Base-by-base conservation (phyloP, 306 rosid genomes). In the Castanea sativa region DNA sequence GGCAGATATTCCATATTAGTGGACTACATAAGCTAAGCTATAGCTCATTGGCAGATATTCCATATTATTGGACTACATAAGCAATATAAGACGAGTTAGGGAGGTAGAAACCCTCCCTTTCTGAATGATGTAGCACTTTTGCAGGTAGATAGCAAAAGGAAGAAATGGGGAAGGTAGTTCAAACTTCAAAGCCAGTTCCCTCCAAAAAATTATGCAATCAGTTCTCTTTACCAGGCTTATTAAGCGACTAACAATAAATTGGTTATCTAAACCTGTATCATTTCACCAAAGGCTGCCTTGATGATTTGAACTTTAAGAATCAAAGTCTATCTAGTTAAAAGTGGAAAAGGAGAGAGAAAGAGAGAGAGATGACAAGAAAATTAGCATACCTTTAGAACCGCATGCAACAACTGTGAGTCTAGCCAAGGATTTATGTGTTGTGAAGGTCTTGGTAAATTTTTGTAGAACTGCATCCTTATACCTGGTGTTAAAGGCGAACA, bases 361-460 rank as follows among this genome's bases (percentile, higher is more conserved):
- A 38, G 43, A 38, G 43, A 38, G 13, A 45, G 15, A 10, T 45
- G 52, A 45, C 1, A 45, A 23, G 51, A 61, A 71, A 65, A 53
- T 52, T 41, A 21, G 32, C 6, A 64, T 77, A 87, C 90, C 90
- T 77, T 43, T 77, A 1, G 77, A 57, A 3, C 29, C 55, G 65
- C 58, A 84, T 41, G 75, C 83, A 25, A 52, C 55, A 57, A 74
- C 63, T 3, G 29, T 13, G 14, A 32, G 63, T 15, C 21, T 6
- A 49, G 58, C 29, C 43, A 51, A 71, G 65, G 78, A 41, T 20
- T 61, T 64, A 51, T 8, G 56, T 67, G 68, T 60, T 20, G 8
- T 23, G 71, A 74, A 69, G 45, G 57, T 75, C 73, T 52, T 74
- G 75, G 32, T 14, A 74, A n/a, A 49, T 76, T 68, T 75, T 64